phyloP scores from a whole-genome alignment of 169 alveolate genomes.

The Plasmodium knowlesi region DNA sequence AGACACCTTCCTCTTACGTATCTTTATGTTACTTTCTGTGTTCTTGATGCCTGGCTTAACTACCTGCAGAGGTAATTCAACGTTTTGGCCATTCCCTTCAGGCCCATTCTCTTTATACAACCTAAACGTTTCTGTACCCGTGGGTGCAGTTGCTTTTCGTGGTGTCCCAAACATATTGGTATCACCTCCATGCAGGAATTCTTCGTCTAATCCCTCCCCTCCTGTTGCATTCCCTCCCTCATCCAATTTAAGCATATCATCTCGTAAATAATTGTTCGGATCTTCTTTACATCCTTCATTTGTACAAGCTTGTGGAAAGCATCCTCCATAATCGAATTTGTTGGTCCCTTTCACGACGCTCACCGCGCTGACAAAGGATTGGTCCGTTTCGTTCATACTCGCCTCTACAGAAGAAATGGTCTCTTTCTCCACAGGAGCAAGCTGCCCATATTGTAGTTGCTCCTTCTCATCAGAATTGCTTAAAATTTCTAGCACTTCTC shows the following conservation, averaged over 20 bases:
- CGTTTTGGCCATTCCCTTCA: background rate
- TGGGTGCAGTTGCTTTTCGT: background rate
- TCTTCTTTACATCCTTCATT: background rate
- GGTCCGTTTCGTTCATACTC: background rate
- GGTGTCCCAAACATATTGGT: background rate
- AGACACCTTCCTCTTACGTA: background rate
- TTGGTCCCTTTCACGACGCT: background rate
- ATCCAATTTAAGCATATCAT: background rate
- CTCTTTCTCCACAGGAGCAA: background rate
- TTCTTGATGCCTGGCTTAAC: background rate
- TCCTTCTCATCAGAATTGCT: slow-evolving; percentile 6
- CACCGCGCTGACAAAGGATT: background rate
- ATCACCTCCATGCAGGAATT: background rate
- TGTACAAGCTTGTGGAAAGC: background rate
- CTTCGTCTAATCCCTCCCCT: background rate
- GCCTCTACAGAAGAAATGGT: background rate
- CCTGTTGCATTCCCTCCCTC: background rate
- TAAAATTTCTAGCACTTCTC: slow-evolving; percentile 1
- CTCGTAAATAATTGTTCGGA: background rate
- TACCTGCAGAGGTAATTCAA: background rate
- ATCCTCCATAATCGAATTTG: background rate
- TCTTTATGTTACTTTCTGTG: background rate
- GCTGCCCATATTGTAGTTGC: background rate
- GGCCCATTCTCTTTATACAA: background rate
- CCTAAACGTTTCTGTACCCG: background rate